Percentiles rank a stretch among this genome's conserved stretches.
These are phyloP conservation scores for Gonapodya sp. DNA, from an alignment of 192 early-diverging fungal genomes.

Conservation along the genomic window DNA sequence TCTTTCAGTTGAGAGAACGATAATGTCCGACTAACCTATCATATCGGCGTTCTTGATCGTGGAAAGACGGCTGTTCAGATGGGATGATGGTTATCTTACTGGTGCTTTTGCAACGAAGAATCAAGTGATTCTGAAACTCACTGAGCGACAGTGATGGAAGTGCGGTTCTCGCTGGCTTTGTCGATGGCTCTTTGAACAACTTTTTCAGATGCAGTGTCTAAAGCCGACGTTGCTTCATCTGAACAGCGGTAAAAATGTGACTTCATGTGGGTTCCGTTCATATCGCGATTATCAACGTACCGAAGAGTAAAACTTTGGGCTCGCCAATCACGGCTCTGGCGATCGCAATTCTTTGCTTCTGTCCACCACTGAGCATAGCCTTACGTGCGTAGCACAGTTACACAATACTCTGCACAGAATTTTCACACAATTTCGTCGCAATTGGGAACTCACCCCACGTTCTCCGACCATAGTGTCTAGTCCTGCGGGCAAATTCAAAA, in stretches of 20 bases:
- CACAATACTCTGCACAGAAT: too few relatives aligned
- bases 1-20: too few relatives aligned
- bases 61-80: slow-evolving; percentile 37
- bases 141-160: slow-evolving; percentile 64
- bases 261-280: too few relatives aligned
- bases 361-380: slow-evolving; percentile 37
- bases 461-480: slow-evolving; percentile 83
- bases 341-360: slow-evolving; percentile 78
- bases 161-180: slow-evolving; percentile 39
- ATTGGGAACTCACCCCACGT: slow-evolving; percentile 54
- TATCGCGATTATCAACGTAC: not conserved
- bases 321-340: slow-evolving; percentile 3
- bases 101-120: too few relatives aligned
- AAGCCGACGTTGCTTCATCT: slow-evolving; percentile 36
- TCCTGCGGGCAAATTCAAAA: slow-evolving; percentile 66
- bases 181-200: slow-evolving; percentile 13
- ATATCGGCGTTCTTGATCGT: slow-evolving; percentile 28
- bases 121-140: not conserved
- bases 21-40: slow-evolving; percentile 16
- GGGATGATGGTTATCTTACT: too few relatives aligned
- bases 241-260: too few relatives aligned
- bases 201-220: slow-evolving; percentile 54
- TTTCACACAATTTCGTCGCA: too few relatives aligned
- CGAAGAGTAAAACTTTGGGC: not conserved
- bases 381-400: too few relatives aligned